Evolutionary conservation across 345 rosid species (phyloP).

Genomic region (Capsella bursapastoris): DNA sequence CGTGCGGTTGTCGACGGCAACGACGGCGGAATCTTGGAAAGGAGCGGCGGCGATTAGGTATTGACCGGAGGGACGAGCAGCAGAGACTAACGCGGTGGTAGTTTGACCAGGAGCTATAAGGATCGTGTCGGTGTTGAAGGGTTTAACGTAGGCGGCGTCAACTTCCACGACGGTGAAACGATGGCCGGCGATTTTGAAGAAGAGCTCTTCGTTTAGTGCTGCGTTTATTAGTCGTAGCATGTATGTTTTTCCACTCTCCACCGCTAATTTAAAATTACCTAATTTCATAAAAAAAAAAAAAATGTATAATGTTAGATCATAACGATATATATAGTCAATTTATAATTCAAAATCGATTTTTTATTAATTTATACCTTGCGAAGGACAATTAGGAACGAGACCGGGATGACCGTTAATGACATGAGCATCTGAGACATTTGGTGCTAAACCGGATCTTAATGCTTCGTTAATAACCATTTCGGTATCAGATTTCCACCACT

Average conservation of each 20-base stretch:
- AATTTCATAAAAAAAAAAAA: neutral
- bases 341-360: neutral
- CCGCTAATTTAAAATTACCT: constrained; percentile 50
- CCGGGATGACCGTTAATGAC: constrained; percentile 87
- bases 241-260: constrained; percentile 64
- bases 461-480: constrained; percentile 82
- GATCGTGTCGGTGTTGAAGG: constrained; percentile 70
- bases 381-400: constrained; percentile 54
- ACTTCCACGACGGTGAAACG: constrained; percentile 84
- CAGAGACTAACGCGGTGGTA: constrained; percentile 62
- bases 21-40: constrained; percentile 81
- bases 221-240: constrained; percentile 83
- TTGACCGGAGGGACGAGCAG: constrained; percentile 54
- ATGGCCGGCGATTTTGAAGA: constrained; percentile 85
- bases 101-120: constrained; percentile 85
- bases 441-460: constrained; percentile 68
- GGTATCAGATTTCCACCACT: constrained; percentile 97
- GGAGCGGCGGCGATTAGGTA: constrained; percentile 71
- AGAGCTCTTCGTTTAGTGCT: constrained; percentile 87
- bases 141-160: constrained; percentile 78
- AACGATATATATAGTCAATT: no score
- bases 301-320: neutral
- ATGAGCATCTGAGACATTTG: constrained; percentile 93
- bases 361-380: constrained; percentile 48
- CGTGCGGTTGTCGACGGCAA: constrained; percentile 65